These are phyloP conservation scores for Nothophoma quercina DNA, from an alignment of 2,329 filamentous ascomycete species.

Conservation along the genomic window DNA sequence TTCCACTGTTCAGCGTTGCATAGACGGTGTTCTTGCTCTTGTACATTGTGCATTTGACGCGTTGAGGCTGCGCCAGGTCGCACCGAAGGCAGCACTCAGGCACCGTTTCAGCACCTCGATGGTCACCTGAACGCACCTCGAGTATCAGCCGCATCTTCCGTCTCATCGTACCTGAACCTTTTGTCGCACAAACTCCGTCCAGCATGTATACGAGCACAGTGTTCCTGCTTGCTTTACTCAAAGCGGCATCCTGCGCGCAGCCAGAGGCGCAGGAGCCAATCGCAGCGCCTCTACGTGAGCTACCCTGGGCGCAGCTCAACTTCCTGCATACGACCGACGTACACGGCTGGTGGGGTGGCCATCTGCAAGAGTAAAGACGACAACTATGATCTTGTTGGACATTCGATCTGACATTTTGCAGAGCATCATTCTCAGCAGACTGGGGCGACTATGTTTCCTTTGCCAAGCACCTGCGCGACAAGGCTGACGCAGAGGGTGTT, in stretches of 20 bases:
- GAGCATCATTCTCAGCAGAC: slow-evolving; percentile 90
- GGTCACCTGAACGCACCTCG: slow-evolving; percentile 21
- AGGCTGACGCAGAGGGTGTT: slow-evolving; percentile 77
- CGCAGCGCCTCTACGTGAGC: slow-evolving; percentile 79
- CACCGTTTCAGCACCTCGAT: slow-evolving; percentile 25
- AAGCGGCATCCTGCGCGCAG: slow-evolving; percentile 67
- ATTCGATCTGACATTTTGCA: slow-evolving; percentile 44
- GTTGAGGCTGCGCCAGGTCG: slow-evolving; percentile 1
- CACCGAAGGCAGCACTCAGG: slow-evolving; percentile 8
- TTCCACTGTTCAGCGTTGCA: not conserved
- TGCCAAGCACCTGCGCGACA: slow-evolving; percentile 78
- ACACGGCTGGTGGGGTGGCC: slow-evolving; percentile 94
- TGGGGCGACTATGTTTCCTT: slow-evolving; percentile 99
- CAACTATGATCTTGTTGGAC: no score
- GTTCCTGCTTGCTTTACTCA: slow-evolving; percentile 29
- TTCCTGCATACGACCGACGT: slow-evolving; percentile 89
- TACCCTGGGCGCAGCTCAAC: slow-evolving; percentile 94
- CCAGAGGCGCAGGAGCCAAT: slow-evolving; percentile 81
- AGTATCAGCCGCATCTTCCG: slow-evolving; percentile 10
- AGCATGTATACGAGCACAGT: slow-evolving; percentile 28
- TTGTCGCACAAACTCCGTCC: slow-evolving; percentile 6
- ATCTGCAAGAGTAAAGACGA: slow-evolving; percentile 77
- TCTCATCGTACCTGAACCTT: slow-evolving; percentile 1
- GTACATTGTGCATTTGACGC: not conserved
- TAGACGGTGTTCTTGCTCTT: not conserved